A percentile compares a stretch with the other conserved stretches of the same genome.
These are phyloP conservation scores for Avicennia marina DNA, from an alignment of 257 asterid genomes.

Conservation along the genomic window DNA sequence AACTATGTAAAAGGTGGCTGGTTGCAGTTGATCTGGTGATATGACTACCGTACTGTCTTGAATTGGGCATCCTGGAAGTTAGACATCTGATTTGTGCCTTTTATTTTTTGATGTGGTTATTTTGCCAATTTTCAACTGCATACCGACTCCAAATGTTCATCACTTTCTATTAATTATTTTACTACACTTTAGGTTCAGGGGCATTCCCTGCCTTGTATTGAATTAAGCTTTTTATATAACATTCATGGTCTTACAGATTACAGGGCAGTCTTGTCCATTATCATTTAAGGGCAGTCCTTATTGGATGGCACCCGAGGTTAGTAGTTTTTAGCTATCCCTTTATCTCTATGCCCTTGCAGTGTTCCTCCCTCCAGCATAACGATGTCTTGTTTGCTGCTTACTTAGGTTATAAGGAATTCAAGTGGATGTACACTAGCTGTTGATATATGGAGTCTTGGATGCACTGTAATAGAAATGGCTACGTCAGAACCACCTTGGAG, in stretches of 20 bases:
- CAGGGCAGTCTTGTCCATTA: constrained; percentile 87
- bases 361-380: constrained; percentile 6
- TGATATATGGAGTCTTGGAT: constrained; percentile 99
- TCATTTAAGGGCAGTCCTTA: constrained; percentile 99
- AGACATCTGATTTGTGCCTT: neutral
- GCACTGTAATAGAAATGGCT: constrained; percentile 99
- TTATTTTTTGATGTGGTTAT: constrained; percentile 7
- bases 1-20: too few relatives aligned
- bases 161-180: neutral
- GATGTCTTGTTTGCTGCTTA: constrained; percentile 9
- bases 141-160: neutral
- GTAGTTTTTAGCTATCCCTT: constrained; percentile 7
- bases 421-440: constrained; percentile 94
- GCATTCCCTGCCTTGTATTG: neutral
- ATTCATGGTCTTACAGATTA: constrained; percentile 50
- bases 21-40: too few relatives aligned
- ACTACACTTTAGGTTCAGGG: neutral
- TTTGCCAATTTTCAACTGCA: neutral
- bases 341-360: neutral
- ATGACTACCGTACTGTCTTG: too few relatives aligned
- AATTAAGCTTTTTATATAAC: neutral
- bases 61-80: too few relatives aligned
- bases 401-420: constrained; percentile 64
- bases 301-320: constrained; percentile 99
- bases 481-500: constrained; percentile 98